Percentiles rank a stretch among this genome's conserved stretches.
Conservation (phyloP, 2,329 filamentous ascomycete genomes). For the Mariannaea sp. region DNA sequence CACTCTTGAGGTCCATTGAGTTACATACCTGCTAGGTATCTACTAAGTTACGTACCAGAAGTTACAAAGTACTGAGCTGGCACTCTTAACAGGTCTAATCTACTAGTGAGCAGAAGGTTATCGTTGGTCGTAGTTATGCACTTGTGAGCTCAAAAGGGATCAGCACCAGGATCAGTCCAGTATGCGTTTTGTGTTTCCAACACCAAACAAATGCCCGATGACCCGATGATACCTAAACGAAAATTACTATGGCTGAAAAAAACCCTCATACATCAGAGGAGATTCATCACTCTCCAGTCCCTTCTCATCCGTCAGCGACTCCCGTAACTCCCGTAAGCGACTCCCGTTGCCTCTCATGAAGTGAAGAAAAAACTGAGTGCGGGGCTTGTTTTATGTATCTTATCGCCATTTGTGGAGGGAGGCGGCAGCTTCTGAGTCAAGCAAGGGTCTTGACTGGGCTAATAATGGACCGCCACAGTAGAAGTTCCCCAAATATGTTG, state of each 20-base stretch:
- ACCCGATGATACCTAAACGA: too few species aligned
- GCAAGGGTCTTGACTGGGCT: background rate
- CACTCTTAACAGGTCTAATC: background rate
- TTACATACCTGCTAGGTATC: too few species aligned
- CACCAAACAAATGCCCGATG: too few species aligned
- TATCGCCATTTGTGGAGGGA: background rate
- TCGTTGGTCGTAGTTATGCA: too few species aligned
- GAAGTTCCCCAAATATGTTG: background rate
- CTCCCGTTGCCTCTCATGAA: too few species aligned
- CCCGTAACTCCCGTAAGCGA: too few species aligned
- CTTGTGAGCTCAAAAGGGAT: background rate
- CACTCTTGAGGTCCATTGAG: too few species aligned
- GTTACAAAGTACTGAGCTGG: too few species aligned
- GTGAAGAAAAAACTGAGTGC: background rate
- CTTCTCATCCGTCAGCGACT: too few species aligned
- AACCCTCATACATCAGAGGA: background rate
- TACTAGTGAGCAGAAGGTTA: background rate
- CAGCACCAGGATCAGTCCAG: background rate
- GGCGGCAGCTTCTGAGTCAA: slow-evolving; percentile 1
- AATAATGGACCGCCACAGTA: background rate
- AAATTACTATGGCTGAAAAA: too few species aligned
- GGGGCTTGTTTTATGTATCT: background rate
- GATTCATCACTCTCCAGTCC: too few species aligned
- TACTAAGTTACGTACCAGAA: too few species aligned
- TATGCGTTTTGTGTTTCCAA: background rate